Evolutionary conservation across 768 basidiomycete genomes (phyloP).

Genomic region (Boletus rubescentipes): DNA sequence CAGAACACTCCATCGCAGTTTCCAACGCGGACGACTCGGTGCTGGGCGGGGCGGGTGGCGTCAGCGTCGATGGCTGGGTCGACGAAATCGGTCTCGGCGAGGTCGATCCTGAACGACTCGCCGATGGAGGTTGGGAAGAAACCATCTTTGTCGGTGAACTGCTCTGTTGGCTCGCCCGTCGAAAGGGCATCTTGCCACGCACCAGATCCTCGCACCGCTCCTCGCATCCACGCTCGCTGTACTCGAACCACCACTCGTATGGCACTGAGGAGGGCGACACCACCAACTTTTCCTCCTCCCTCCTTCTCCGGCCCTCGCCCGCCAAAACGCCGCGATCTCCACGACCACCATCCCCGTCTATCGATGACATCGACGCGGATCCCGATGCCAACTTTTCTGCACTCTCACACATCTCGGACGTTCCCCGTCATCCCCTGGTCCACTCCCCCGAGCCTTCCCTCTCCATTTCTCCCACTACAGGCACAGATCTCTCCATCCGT

Average conservation of each 20-base stretch:
- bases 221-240: slow-evolving; percentile 12
- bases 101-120: slow-evolving; percentile 65
- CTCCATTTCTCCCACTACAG: slow-evolving; percentile 35
- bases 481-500: slow-evolving; percentile 35
- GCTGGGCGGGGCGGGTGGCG: slow-evolving; percentile 17
- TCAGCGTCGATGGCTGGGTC: slow-evolving; percentile 32
- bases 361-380: not conserved
- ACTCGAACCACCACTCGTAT: slow-evolving; percentile 21
- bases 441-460: slow-evolving; percentile 33
- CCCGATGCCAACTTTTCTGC: slow-evolving; percentile 6
- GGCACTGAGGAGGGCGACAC: slow-evolving; percentile 19
- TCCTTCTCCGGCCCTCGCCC: slow-evolving; percentile 26
- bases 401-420: slow-evolving; percentile 28
- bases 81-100: slow-evolving; percentile 62
- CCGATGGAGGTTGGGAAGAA: slow-evolving; percentile 64
- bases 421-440: slow-evolving; percentile 32
- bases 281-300: slow-evolving; percentile 23
- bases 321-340: not conserved
- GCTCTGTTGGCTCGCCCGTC: slow-evolving; percentile 41
- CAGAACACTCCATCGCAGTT: slow-evolving; percentile 4
- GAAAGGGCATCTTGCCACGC: slow-evolving; percentile 35
- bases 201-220: not conserved
- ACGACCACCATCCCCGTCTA: not conserved
- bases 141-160: slow-evolving; percentile 31
- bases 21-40: slow-evolving; percentile 31